Conservation (phyloP, 352 stramenopile genomes). For the Phytophthora litchii region DNA sequence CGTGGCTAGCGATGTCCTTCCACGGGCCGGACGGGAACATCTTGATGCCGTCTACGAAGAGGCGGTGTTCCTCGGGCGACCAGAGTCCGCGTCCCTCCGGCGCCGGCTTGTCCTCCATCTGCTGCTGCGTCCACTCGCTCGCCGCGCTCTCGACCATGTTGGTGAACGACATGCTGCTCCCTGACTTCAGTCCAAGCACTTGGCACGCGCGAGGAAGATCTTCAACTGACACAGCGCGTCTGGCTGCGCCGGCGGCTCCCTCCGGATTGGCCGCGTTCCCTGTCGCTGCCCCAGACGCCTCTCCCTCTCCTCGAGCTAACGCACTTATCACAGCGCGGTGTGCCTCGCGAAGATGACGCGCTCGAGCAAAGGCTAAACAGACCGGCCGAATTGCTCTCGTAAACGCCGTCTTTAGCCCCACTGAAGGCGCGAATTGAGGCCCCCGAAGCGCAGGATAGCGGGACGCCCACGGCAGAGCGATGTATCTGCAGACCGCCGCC, state of each 20-base stretch:
- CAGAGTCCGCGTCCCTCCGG: constrained; percentile 70
- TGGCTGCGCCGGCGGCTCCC: constrained; percentile 15
- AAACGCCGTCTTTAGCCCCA: constrained; percentile 7
- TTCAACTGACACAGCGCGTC: constrained; percentile 54
- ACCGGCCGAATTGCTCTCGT: constrained; percentile 7
- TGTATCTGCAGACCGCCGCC: background rate
- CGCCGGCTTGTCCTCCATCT: constrained; percentile 40
- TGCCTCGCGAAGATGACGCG: constrained; percentile 30
- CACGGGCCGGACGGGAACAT: constrained; percentile 75
- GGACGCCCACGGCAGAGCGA: background rate
- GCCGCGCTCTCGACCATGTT: constrained; percentile 36
- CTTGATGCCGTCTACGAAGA: constrained; percentile 81
- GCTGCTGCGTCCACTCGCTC: constrained; percentile 35
- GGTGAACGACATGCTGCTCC: constrained; percentile 41
- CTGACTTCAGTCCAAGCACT: constrained; percentile 12
- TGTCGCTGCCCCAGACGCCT: constrained; percentile 27
- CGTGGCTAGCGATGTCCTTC: constrained; percentile 80
- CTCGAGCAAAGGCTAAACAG: constrained; percentile 28
- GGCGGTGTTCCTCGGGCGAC: constrained; percentile 74
- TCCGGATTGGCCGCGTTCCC: constrained; percentile 21
- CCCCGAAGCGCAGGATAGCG: constrained; percentile 1
- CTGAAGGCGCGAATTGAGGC: constrained; percentile 8
- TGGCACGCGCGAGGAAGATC: constrained; percentile 51
- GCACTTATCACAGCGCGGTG: constrained; percentile 25
- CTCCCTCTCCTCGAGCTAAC: constrained; percentile 18